phyloP scores from a whole-genome alignment of 2,329 filamentous ascomycete genomes.

The Fusarium newnesense region DNA sequence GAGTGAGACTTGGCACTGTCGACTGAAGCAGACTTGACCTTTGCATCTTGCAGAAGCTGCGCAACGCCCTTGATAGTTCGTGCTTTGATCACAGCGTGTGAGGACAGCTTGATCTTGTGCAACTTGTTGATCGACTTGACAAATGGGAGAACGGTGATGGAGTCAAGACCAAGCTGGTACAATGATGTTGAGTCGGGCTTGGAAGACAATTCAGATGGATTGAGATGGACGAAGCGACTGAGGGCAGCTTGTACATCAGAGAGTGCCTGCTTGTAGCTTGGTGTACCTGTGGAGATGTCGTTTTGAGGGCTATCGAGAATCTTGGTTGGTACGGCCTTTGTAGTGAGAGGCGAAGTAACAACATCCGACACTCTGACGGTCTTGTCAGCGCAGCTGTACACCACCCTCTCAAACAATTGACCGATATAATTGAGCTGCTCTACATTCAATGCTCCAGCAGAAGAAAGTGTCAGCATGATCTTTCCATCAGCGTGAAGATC shows the following conservation, averaged over 20 bases:
- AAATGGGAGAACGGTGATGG: constrained; percentile 14
- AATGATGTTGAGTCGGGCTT: constrained; percentile 3
- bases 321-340: rapidly evolving
- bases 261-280: neutral
- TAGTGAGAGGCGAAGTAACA: neutral
- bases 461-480: constrained; percentile 3
- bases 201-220: neutral
- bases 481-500: constrained; percentile 16
- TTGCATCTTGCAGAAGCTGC: neutral
- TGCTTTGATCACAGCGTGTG: constrained; percentile 10
- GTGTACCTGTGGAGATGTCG: rapidly evolving
- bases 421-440: neutral
- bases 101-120: constrained; percentile 6
- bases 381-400: neutral
- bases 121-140: constrained; percentile 17
- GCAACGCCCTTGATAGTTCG: constrained; percentile 7
- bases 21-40: rapidly evolving
- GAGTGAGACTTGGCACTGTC: rapidly evolving
- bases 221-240: neutral
- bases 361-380: neutral
- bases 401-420: constrained; percentile 1
- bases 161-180: constrained; percentile 21
- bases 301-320: rapidly evolving
- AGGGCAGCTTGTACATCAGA: neutral
- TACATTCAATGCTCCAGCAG: neutral